Evolutionary conservation across 257 asterid species (phyloP).

Genomic region (Nicotiana attenuata): DNA sequence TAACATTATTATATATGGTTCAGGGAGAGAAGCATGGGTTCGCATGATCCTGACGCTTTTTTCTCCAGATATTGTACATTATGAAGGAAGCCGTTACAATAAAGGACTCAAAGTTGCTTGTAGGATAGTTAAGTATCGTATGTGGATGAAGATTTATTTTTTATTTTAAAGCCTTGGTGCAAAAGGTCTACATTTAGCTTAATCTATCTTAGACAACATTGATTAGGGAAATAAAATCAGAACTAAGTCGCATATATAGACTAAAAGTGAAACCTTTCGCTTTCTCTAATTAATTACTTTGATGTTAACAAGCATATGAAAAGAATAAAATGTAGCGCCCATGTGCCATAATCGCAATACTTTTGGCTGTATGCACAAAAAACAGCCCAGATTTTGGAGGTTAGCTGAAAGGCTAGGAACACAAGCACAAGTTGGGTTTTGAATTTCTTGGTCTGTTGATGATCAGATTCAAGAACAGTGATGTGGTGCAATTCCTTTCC

Average conservation of each 20-base stretch:
- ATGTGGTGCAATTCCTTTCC: neutral
- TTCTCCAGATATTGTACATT: neutral
- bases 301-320: neutral
- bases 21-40: no score
- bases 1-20: no score
- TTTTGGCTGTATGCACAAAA: neutral
- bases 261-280: neutral
- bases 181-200: neutral
- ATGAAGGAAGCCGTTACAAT: neutral
- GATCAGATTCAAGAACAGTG: neutral
- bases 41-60: no score
- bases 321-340: neutral
- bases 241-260: neutral
- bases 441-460: neutral
- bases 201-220: neutral
- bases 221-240: neutral
- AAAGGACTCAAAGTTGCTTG: neutral
- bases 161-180: neutral
- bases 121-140: neutral
- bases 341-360: neutral
- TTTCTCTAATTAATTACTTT: neutral
- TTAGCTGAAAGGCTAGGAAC: neutral
- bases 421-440: neutral
- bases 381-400: conserved; percentile 3
- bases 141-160: neutral